phyloP scores from a whole-genome alignment of 164 flowering plant species.

The Warburgia ugandensis region DNA sequence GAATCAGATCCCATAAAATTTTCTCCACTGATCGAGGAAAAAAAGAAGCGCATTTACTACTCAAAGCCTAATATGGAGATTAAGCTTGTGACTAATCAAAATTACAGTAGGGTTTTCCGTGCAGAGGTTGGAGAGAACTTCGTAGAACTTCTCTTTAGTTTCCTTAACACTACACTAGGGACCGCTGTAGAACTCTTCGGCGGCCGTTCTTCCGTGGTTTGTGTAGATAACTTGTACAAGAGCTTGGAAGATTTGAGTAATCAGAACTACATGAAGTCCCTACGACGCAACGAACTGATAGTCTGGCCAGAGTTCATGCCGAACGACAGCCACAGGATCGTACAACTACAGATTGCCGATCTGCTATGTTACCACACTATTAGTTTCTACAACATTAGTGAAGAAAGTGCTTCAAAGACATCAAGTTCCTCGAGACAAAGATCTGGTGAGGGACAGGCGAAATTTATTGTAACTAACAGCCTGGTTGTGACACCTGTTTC shows the following conservation, averaged over 20 bases:
- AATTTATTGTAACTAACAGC: too few relatives aligned
- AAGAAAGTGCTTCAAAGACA: too few relatives aligned
- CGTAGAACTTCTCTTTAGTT: slow-evolving; percentile 16
- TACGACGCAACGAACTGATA: too few relatives aligned
- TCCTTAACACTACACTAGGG: slow-evolving; percentile 17
- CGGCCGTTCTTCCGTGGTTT: slow-evolving; percentile 2
- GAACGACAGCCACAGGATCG: too few relatives aligned
- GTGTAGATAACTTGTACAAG: slow-evolving; percentile 13
- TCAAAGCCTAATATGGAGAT: background rate
- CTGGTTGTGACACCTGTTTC: too few relatives aligned
- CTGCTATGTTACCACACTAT: too few relatives aligned
- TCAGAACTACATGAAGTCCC: slow-evolving; percentile 1
- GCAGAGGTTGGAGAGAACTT: slow-evolving; percentile 13
- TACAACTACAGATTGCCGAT: too few relatives aligned
- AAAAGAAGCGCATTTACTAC: background rate
- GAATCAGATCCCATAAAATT: background rate
- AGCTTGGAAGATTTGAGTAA: slow-evolving; percentile 6
- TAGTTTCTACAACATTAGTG: too few relatives aligned
- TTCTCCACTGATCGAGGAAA: background rate
- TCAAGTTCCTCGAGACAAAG: too few relatives aligned
- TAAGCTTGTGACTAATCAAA: background rate
- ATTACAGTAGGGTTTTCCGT: background rate
- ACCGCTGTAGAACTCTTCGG: slow-evolving; percentile 3
- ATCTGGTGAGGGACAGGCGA: too few relatives aligned
- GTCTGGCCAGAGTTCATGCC: too few relatives aligned